phyloP scores from a whole-genome alignment of 768 basidiomycete species.

The Rhizopogon sp. region DNA sequence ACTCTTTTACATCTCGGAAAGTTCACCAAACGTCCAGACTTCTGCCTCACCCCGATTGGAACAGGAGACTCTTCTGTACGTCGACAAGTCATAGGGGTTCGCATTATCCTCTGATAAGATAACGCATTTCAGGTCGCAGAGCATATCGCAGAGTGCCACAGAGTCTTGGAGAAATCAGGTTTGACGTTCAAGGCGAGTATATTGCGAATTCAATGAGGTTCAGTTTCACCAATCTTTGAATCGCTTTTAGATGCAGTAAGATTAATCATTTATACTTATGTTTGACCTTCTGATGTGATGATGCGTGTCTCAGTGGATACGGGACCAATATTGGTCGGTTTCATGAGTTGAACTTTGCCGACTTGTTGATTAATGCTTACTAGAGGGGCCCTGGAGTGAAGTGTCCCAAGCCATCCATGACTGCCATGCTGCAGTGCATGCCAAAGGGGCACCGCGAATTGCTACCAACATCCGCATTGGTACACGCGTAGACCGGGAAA shows the following conservation, averaged over 20 bases:
- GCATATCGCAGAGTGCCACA: slow-evolving; percentile 78
- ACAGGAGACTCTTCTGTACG: slow-evolving; percentile 67
- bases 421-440: slow-evolving; percentile 85
- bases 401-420: slow-evolving; percentile 87
- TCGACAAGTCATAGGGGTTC: not conserved
- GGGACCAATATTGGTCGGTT: slow-evolving; percentile 79
- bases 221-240: not conserved
- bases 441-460: slow-evolving; percentile 65
- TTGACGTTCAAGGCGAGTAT: slow-evolving; percentile 70
- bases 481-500: slow-evolving; percentile 71
- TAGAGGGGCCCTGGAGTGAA: slow-evolving; percentile 80
- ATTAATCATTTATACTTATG: not conserved
- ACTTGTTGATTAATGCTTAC: not conserved
- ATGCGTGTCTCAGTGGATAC: slow-evolving; percentile 56
- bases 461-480: slow-evolving; percentile 96
- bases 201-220: not conserved
- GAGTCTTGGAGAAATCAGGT: slow-evolving; percentile 78
- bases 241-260: slow-evolving; percentile 33
- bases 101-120: not conserved
- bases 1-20: not conserved
- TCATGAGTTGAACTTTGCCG: not conserved
- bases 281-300: slow-evolving; percentile 29
- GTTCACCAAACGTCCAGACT: slow-evolving; percentile 44
- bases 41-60: slow-evolving; percentile 86
- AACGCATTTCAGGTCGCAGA: slow-evolving; percentile 52